Evolutionary conservation across 371 early-diverging fungal genomes (phyloP).

Genomic region (Apophysomyces sp.): DNA sequence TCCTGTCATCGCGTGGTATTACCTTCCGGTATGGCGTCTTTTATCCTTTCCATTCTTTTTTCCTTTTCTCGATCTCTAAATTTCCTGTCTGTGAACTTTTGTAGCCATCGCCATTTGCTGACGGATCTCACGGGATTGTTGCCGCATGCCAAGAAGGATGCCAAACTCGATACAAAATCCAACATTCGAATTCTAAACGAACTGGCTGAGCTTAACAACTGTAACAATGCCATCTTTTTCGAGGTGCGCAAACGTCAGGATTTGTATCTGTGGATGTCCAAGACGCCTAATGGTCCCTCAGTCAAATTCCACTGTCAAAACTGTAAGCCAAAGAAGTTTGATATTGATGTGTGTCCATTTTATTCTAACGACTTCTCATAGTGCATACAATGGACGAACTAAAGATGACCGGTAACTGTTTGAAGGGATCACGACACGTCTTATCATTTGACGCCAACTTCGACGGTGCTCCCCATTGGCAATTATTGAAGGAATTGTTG

Average conservation of each 20-base stretch:
- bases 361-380: slow-evolving; percentile 14
- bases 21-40: slow-evolving; percentile 80
- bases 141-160: slow-evolving; percentile 94
- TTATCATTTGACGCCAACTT: slow-evolving; percentile 92
- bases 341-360: not conserved
- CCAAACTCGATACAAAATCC: slow-evolving; percentile 91
- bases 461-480: slow-evolving; percentile 80
- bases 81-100: not conserved
- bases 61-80: not conserved
- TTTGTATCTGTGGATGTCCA: slow-evolving; percentile 93
- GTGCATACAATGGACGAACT: slow-evolving; percentile 99
- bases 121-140: slow-evolving; percentile 83
- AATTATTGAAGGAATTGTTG: slow-evolving; percentile 88
- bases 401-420: slow-evolving; percentile 95
- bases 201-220: slow-evolving; percentile 93
- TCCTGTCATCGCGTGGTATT: slow-evolving; percentile 90
- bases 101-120: slow-evolving; percentile 88
- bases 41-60: too few species aligned
- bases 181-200: slow-evolving; percentile 91
- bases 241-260: slow-evolving; percentile 92
- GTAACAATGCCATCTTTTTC: slow-evolving; percentile 96
- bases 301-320: slow-evolving; percentile 95
- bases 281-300: slow-evolving; percentile 94
- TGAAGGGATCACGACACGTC: slow-evolving; percentile 95
- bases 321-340: slow-evolving; percentile 44